Conservation (phyloP, 345 rosid genomes). For the Salix arbutifolia region DNA sequence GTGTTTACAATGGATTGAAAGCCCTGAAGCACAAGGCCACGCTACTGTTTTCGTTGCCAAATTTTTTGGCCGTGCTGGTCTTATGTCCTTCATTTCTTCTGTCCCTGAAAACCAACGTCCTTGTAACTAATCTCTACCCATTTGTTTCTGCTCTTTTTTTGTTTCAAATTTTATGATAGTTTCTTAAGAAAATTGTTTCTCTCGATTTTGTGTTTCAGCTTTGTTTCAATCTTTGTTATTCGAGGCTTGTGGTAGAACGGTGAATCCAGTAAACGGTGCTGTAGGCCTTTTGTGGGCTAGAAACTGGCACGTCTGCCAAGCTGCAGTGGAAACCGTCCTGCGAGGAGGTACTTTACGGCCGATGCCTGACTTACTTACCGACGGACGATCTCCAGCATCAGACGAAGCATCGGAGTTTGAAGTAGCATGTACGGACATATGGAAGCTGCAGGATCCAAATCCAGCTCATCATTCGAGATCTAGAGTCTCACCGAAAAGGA, state of each 20-base stretch:
- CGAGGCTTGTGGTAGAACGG: constrained; percentile 95
- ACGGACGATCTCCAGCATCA: constrained; percentile 34
- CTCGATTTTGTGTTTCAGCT: constrained; percentile 32
- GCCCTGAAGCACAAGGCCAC: constrained; percentile 89
- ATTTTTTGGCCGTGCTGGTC: constrained; percentile 97
- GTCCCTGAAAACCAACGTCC: constrained; percentile 89
- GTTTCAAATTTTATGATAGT: neutral
- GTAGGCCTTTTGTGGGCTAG: constrained; percentile 91
- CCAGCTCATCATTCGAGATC: constrained; percentile 49
- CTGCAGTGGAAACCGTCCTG: constrained; percentile 81
- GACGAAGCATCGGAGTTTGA: constrained; percentile 71
- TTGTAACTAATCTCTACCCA: constrained; percentile 29
- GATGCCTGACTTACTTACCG: constrained; percentile 56
- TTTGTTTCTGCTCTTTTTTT: neutral
- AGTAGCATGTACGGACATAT: constrained; percentile 46
- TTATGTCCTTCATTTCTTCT: constrained; percentile 92
- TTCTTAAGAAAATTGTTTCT: neutral
- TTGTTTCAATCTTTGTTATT: constrained; percentile 79
- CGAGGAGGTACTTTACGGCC: constrained; percentile 69
- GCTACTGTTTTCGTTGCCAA: constrained; percentile 97
- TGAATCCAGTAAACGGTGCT: constrained; percentile 93
- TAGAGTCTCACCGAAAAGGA: constrained; percentile 51
- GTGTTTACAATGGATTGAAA: constrained; percentile 85
- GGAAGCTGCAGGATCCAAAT: constrained; percentile 37
- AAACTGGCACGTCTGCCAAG: constrained; percentile 84